phyloP scores from a whole-genome alignment of 1,284 basidiomycete genomes.

The Rhizoctonia solani region DNA sequence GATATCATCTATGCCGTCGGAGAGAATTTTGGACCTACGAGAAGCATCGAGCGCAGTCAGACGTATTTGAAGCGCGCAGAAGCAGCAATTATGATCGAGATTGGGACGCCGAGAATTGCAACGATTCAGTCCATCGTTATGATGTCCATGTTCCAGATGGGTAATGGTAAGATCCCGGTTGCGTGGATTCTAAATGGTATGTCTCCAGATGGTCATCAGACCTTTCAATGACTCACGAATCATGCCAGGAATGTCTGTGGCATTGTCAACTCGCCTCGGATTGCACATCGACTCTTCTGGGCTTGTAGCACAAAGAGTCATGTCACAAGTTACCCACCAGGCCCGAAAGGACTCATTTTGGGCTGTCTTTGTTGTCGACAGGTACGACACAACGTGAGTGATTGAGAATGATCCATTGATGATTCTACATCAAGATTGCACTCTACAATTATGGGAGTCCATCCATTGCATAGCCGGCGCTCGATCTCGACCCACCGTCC shows the following conservation, averaged over 20 bases:
- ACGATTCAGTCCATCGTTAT: constrained; percentile 19
- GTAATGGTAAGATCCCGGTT: constrained; percentile 23
- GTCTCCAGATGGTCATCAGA: not conserved
- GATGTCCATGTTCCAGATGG: constrained; percentile 31
- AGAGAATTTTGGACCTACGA: constrained; percentile 10
- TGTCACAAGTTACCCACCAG: constrained; percentile 10
- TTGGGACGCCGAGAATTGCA: constrained; percentile 18
- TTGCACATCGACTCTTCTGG: constrained; percentile 27
- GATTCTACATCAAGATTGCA: not conserved
- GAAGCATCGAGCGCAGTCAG: not conserved
- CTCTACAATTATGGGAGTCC: constrained; percentile 29
- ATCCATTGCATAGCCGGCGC: constrained; percentile 23
- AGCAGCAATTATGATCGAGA: constrained; percentile 21
- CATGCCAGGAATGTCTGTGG: constrained; percentile 15
- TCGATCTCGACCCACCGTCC: constrained; percentile 29
- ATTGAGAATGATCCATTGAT: not conserved
- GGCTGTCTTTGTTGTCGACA: constrained; percentile 28
- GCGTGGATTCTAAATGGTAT: constrained; percentile 30
- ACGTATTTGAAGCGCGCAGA: constrained; percentile 5
- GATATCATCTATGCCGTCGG: constrained; percentile 23
- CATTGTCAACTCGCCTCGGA: constrained; percentile 20
- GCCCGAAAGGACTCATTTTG: constrained; percentile 25
- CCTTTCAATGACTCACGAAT: no score
- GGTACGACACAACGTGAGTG: not conserved
- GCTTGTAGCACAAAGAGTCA: constrained; percentile 7